phyloP scores from a whole-genome alignment of 2,329 filamentous ascomycete species.

The Zalaria obscura region DNA sequence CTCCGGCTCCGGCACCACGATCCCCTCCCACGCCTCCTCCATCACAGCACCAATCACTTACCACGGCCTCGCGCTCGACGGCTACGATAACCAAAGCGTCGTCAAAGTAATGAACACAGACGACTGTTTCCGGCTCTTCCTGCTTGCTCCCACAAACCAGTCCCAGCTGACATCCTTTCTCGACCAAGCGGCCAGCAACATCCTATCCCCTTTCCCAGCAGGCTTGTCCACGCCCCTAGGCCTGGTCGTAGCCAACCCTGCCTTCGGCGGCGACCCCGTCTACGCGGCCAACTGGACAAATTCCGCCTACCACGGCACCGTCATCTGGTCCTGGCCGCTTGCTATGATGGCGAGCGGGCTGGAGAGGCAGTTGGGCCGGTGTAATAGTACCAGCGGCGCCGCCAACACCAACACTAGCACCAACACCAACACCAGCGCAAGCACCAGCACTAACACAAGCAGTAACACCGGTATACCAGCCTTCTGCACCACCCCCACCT shows the following conservation, averaged over 20 bases:
- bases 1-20: conserved; percentile 25
- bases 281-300: conserved; percentile 40
- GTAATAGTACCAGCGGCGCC: conserved; percentile 20
- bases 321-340: conserved; percentile 52
- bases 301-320: conserved; percentile 48
- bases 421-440: conserved; percentile 26
- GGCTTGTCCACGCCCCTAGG: conserved; percentile 43
- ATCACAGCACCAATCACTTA: conserved; percentile 35
- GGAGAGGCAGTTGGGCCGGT: conserved; percentile 42
- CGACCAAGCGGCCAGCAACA: conserved; percentile 42
- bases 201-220: conserved; percentile 43
- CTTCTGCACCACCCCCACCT: conserved; percentile 34
- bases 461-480: conserved; percentile 17
- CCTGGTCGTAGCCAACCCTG: conserved; percentile 47
- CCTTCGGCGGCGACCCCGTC: conserved; percentile 33
- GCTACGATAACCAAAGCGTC: conserved; percentile 31
- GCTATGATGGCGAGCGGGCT: conserved; percentile 51
- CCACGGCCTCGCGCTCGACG: conserved; percentile 44
- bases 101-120: conserved; percentile 50
- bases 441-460: too few relatives aligned
- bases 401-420: conserved; percentile 35
- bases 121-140: conserved; percentile 48
- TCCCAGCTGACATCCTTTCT: conserved; percentile 42
- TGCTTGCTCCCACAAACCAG: conserved; percentile 46
- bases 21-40: conserved; percentile 27